These are phyloP conservation scores for Pseudofabraea citricarpa DNA, from an alignment of 2,329 filamentous ascomycete genomes.

Conservation along the genomic window DNA sequence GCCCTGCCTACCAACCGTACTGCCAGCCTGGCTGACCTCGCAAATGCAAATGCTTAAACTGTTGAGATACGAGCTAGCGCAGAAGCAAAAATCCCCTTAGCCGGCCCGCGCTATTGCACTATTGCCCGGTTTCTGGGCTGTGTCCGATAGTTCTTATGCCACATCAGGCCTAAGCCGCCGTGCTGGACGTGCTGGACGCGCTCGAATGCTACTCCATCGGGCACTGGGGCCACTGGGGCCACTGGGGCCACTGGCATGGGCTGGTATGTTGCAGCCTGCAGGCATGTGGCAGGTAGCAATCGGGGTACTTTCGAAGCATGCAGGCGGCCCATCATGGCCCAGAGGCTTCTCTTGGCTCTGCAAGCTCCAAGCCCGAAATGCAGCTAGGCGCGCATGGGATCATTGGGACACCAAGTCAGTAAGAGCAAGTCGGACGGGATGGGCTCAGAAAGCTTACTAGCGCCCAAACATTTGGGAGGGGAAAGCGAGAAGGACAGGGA, in stretches of 20 bases:
- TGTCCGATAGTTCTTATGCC: too few relatives aligned
- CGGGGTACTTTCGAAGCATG: slow-evolving; percentile 7
- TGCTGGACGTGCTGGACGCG: neutral
- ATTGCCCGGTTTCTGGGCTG: slow-evolving; percentile 1
- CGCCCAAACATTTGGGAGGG: slow-evolving; percentile 1
- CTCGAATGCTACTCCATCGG: neutral
- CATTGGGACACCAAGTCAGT: neutral
- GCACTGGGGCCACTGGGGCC: neutral
- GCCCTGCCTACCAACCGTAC: neutral
- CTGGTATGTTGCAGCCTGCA: neutral
- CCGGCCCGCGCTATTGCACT: neutral
- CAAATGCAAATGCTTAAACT: neutral
- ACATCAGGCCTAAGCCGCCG: neutral
- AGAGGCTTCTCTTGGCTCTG: slow-evolving; percentile 14
- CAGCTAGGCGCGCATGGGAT: slow-evolving; percentile 12
- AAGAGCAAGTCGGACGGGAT: slow-evolving; percentile 2
- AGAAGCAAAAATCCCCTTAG: neutral
- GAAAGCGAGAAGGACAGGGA: neutral
- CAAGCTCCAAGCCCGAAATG: slow-evolving; percentile 10
- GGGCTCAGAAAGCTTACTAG: neutral
- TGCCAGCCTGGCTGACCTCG: too few relatives aligned
- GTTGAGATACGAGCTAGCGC: neutral
- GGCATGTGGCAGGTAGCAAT: slow-evolving; percentile 8
- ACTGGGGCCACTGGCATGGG: too few relatives aligned
- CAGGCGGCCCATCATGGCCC: slow-evolving; percentile 11